phyloP scores from a whole-genome alignment of 1,284 basidiomycete genomes.

The Trichosporon coremiiforme region DNA sequence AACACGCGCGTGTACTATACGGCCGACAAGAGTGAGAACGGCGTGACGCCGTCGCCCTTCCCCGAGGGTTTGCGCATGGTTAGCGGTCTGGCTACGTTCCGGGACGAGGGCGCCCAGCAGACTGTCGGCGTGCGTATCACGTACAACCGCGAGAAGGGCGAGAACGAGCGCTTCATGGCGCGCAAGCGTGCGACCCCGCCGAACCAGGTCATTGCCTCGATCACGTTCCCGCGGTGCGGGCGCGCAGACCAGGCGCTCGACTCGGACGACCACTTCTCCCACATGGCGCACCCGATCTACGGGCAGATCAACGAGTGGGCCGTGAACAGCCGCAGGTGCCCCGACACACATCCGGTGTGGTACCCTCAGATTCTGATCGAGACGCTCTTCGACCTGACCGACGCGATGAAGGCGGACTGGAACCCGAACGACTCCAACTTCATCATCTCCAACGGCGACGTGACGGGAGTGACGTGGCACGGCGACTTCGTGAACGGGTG shows the following conservation, averaged over 20 bases:
- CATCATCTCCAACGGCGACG: conserved; percentile 29
- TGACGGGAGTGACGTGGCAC: conserved; percentile 24
- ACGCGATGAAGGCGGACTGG: conserved; percentile 17
- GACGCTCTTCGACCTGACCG: conserved; percentile 18
- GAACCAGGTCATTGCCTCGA: conserved; percentile 15
- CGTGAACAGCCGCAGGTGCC: conserved; percentile 16
- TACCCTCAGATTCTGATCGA: conserved; percentile 28
- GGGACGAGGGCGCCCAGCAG: conserved; percentile 1
- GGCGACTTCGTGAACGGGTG: conserved; percentile 30
- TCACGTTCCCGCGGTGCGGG: conserved; percentile 50
- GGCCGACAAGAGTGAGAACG: conserved; percentile 28
- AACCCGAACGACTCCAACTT: conserved; percentile 19
- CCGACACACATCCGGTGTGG: conserved; percentile 26
- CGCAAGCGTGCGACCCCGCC: conserved; percentile 1
- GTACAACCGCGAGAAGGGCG: background rate
- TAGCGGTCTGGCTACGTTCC: conserved; percentile 50
- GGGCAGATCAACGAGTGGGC: conserved; percentile 27
- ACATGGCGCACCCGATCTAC: conserved; percentile 57
- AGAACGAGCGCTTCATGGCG: conserved; percentile 15
- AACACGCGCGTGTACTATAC: conserved; percentile 50
- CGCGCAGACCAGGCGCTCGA: conserved; percentile 39
- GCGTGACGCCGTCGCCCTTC: conserved; percentile 39
- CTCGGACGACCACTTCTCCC: conserved; percentile 49
- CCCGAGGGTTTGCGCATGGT: conserved; percentile 58
- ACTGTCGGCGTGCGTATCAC: background rate